Base-by-base conservation (phyloP, 768 basidiomycete genomes). In the Strobilomyces dryophilus region DNA sequence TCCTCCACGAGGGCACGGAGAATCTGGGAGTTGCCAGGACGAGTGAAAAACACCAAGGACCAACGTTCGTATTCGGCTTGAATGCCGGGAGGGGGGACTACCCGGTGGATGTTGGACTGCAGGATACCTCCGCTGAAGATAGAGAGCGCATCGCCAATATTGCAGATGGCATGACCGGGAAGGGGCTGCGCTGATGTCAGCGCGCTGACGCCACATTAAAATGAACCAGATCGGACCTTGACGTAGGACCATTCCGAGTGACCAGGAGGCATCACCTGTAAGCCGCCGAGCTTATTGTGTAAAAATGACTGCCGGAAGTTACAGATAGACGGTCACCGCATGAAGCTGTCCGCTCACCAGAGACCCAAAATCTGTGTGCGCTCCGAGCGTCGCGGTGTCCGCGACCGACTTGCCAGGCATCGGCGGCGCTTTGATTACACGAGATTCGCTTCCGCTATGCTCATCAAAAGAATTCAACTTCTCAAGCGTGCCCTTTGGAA, bases 321-420 rank as follows among this genome's bases (percentile, higher is more conserved):
- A 47, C 24, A 14, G n/a, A 29, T 18, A 17, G 27, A 31, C 21
- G 7, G 12, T 15, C 27, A 4, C 20, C 4, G 12, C 7, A 10
- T 20, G 43, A 27, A 2, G 36, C 17, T 21, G 8, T 39, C 12
- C 9, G 40, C 78, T 61, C 58, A 84, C 84, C 52, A 87, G 63
- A n/a, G 81, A 82, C n/a, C 85, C 84, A 56, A 87, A 87, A 65
- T 87, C 86, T 3, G 85, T 86, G 62, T 88, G 87, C 2, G 80
- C 79, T 18, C 84, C 84, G n/a, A 86, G 63, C 0, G 73, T 71
- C n/a, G 74, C 70, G 43, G 67, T 74, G 7, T 74, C 68, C 8
- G 65, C 64, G 8, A 54, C 12, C 4, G 43, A 31, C 17, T 67
- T 64, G 0, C 57, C 59, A 4, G 68, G 65, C 51, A 63, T 69